Conservation (phyloP, 345 rosid genomes). For the Lumnitzera racemosa region DNA sequence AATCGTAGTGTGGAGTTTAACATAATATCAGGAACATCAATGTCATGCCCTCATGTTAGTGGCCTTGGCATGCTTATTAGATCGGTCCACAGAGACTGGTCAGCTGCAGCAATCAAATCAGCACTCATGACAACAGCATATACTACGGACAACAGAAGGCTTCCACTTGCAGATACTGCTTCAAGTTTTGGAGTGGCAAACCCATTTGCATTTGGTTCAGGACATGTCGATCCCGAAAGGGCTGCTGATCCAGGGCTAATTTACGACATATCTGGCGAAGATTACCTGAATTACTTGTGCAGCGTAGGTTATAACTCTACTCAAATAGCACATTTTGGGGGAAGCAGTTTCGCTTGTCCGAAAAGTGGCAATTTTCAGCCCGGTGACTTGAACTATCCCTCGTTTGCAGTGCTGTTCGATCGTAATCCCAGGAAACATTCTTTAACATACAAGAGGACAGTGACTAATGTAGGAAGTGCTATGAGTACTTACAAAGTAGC, state of each 20-base stretch:
- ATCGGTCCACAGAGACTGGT: conserved; percentile 63
- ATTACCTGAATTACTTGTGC: conserved; percentile 41
- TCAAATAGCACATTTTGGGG: conserved; percentile 21
- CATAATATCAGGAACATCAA: conserved; percentile 75
- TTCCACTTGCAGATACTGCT: conserved; percentile 23
- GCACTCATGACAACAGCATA: conserved; percentile 85
- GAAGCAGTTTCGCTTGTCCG: conserved; percentile 25
- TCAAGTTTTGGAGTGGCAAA: conserved; percentile 18
- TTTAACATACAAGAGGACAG: conserved; percentile 24
- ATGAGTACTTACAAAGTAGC: conserved; percentile 18
- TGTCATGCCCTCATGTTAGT: conserved; percentile 80
- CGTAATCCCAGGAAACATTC: background rate
- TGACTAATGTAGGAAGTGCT: conserved; percentile 39
- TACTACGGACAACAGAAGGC: conserved; percentile 33
- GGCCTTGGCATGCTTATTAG: conserved; percentile 70
- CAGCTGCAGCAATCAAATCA: conserved; percentile 80
- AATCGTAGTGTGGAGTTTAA: conserved; percentile 56
- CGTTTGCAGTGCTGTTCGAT: conserved; percentile 39
- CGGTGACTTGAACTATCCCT: conserved; percentile 52
- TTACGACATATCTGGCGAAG: conserved; percentile 29
- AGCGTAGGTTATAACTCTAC: conserved; percentile 34
- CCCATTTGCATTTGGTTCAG: conserved; percentile 43
- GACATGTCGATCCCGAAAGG: conserved; percentile 45
- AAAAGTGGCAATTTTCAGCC: conserved; percentile 8
- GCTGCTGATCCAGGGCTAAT: conserved; percentile 53